These are phyloP conservation scores for Zygosaccharomyces bisporus DNA, from an alignment of 805 yeast species.

Conservation along the genomic window DNA sequence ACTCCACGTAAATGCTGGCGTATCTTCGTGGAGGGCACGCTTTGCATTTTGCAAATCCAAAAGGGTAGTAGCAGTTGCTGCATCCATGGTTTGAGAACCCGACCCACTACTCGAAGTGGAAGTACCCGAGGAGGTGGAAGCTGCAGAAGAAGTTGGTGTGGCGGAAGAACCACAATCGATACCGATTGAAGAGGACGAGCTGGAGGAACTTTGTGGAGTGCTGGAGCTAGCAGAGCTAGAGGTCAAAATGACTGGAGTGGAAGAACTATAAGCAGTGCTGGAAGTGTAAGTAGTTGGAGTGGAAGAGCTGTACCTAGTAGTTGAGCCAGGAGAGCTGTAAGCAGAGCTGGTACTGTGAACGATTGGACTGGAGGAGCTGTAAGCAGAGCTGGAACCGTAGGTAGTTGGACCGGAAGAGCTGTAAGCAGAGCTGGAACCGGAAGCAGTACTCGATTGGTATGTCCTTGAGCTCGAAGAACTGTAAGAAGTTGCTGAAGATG, in stretches of 20 bases:
- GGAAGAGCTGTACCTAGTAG: not conserved
- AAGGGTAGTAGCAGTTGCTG: slow-evolving; percentile 29
- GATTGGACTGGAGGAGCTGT: not conserved
- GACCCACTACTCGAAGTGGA: slow-evolving; percentile 17
- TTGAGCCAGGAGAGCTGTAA: not conserved
- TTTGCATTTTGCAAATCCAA: slow-evolving; percentile 49
- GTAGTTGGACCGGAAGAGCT: not conserved
- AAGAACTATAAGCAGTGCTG: not conserved
- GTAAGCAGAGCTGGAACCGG: not conserved
- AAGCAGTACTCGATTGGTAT: too few species aligned
- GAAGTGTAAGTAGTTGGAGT: not conserved
- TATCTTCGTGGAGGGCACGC: slow-evolving; percentile 45
- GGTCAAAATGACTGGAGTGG: slow-evolving; percentile 3
- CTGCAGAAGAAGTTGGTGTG: slow-evolving; percentile 18
- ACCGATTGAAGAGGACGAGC: slow-evolving; percentile 1
- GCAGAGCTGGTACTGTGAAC: not conserved
- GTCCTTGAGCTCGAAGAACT: not conserved
- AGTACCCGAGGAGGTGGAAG: slow-evolving; percentile 22
- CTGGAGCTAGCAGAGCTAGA: not conserved
- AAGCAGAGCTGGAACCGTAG: not conserved
- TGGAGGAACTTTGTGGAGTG: not conserved
- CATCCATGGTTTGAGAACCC: slow-evolving; percentile 20
- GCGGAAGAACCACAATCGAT: slow-evolving; percentile 2
- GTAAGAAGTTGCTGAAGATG: too few species aligned
- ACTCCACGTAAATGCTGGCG: slow-evolving; percentile 48